Evolutionary conservation across 441 rosid species (phyloP).

Genomic region (Mallotus japonicus): DNA sequence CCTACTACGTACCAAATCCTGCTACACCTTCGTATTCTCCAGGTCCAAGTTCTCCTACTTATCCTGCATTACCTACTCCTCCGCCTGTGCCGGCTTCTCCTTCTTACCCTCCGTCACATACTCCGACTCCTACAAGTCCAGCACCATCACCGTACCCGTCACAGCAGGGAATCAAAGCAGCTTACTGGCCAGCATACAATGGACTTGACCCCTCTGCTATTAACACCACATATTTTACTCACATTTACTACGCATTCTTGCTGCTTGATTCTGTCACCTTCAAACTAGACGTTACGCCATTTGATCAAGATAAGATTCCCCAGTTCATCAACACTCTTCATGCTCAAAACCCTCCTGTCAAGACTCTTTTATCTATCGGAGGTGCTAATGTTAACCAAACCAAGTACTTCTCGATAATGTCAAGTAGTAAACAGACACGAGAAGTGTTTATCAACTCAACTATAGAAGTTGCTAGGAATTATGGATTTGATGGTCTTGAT

Average conservation of each 20-base stretch:
- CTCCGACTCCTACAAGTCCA: conserved; percentile 1
- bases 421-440: conserved; percentile 21
- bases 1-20: too few species aligned
- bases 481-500: conserved; percentile 49
- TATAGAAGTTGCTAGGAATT: conserved; percentile 40
- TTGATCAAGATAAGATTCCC: conserved; percentile 30
- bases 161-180: conserved; percentile 36
- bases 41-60: background rate
- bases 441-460: conserved; percentile 44
- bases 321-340: conserved; percentile 28
- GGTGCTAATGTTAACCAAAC: conserved; percentile 27
- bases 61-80: conserved; percentile 2
- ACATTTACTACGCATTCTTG: conserved; percentile 50
- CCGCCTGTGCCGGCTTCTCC: background rate
- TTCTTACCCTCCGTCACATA: background rate
- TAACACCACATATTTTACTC: conserved; percentile 46
- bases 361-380: conserved; percentile 42
- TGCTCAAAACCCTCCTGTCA: conserved; percentile 28
- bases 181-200: conserved; percentile 42
- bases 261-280: conserved; percentile 30
- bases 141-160: conserved; percentile 11
- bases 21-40: too few species aligned
- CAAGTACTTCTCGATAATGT: conserved; percentile 38
- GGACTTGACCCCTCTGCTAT: conserved; percentile 35
- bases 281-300: conserved; percentile 33